A percentile compares a stretch with the other conserved stretches of the same genome.
These are phyloP conservation scores for Fusarium nematophilum DNA, from an alignment of 2,329 filamentous ascomycete species.

Conservation along the genomic window DNA sequence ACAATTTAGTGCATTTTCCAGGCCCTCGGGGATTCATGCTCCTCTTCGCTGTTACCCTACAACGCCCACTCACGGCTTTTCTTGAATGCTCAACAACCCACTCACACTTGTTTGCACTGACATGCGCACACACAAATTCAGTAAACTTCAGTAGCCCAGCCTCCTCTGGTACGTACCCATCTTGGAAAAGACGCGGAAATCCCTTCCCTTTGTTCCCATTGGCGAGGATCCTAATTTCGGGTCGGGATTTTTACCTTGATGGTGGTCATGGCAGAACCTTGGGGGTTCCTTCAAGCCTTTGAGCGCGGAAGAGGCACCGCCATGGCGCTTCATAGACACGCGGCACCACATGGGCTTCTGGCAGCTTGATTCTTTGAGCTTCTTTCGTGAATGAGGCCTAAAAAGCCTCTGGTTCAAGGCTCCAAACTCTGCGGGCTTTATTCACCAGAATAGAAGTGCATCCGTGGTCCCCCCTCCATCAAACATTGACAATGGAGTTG, in stretches of 20 bases:
- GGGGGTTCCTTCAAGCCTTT: slow-evolving; percentile 9
- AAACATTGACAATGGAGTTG: not conserved
- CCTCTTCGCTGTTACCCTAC: not conserved
- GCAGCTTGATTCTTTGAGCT: slow-evolving; percentile 20
- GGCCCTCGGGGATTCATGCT: slow-evolving; percentile 10
- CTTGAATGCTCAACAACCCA: slow-evolving; percentile 18
- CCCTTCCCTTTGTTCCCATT: slow-evolving; percentile 21
- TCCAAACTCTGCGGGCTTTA: slow-evolving; percentile 19
- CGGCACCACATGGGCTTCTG: slow-evolving; percentile 30
- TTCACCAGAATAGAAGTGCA: slow-evolving; percentile 23
- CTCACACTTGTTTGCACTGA: slow-evolving; percentile 26
- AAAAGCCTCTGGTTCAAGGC: slow-evolving; percentile 34
- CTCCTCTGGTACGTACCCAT: slow-evolving; percentile 3
- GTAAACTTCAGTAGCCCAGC: slow-evolving; percentile 5
- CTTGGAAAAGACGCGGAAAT: slow-evolving; percentile 18
- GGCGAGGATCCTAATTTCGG: not conserved
- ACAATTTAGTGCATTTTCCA: slow-evolving; percentile 26
- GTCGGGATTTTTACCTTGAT: not conserved
- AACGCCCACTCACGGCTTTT: not conserved
- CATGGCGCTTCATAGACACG: slow-evolving; percentile 5
- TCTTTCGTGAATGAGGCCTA: slow-evolving; percentile 21
- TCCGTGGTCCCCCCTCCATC: slow-evolving; percentile 4
- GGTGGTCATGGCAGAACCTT: slow-evolving; percentile 17
- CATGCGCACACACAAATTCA: slow-evolving; percentile 20
- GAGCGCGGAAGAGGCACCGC: slow-evolving; percentile 36